Conservation (phyloP, 2,329 filamentous ascomycete genomes). For the Colletotrichum tofieldiae region DNA sequence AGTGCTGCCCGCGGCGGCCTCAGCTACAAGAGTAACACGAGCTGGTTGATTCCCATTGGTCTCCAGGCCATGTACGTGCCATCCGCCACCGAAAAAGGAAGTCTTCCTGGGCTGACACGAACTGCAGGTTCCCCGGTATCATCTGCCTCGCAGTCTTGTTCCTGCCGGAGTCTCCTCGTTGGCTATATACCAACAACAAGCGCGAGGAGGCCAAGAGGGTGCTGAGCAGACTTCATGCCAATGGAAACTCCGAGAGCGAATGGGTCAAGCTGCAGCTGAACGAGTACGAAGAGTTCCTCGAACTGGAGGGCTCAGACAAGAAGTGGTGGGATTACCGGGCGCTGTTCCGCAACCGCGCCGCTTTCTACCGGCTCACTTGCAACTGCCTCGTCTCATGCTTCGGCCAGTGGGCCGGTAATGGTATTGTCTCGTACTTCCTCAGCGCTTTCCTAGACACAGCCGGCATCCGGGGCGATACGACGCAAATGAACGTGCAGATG, state of each 20-base stretch:
- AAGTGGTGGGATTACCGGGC: slow-evolving; percentile 65
- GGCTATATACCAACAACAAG: slow-evolving; percentile 57
- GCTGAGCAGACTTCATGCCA: slow-evolving; percentile 59
- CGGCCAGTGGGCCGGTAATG: slow-evolving; percentile 63
- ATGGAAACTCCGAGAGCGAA: slow-evolving; percentile 55
- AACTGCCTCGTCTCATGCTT: slow-evolving; percentile 61
- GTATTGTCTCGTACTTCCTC: slow-evolving; percentile 66
- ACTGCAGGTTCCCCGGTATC: slow-evolving; percentile 52
- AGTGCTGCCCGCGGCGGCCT: slow-evolving; percentile 61
- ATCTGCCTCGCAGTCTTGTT: slow-evolving; percentile 52
- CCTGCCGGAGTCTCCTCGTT: slow-evolving; percentile 56
- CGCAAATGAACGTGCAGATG: slow-evolving; percentile 64
- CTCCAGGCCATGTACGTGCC: slow-evolving; percentile 50
- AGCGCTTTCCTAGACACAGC: slow-evolving; percentile 65
- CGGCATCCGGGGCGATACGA: slow-evolving; percentile 58
- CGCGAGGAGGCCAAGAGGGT: slow-evolving; percentile 49
- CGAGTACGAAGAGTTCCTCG: slow-evolving; percentile 60
- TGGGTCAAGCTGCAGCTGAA: slow-evolving; percentile 56
- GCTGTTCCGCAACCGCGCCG: slow-evolving; percentile 57
- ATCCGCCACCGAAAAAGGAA: not conserved
- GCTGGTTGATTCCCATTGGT: slow-evolving; percentile 59
- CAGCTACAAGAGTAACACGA: slow-evolving; percentile 48
- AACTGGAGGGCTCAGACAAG: slow-evolving; percentile 61
- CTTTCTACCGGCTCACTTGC: slow-evolving; percentile 60
- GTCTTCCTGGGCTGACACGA: slow-evolving; percentile 43